Percentiles rank a stretch among this genome's conserved stretches.
Conservation (phyloP, 495 filamentous ascomycete genomes). For the Patellaria atrata region DNA sequence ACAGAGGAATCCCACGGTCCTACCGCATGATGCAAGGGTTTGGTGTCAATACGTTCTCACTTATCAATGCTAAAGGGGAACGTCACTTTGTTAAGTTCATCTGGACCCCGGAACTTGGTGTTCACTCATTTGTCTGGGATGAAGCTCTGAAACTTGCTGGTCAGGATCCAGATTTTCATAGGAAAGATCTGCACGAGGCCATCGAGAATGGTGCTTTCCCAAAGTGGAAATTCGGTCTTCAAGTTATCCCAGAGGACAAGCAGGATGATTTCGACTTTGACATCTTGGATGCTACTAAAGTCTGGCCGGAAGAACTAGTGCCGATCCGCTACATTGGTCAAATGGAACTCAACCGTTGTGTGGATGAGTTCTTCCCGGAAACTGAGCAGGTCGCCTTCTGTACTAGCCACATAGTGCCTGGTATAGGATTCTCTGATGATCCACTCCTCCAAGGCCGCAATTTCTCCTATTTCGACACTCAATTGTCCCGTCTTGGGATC, state of each 20-base stretch:
- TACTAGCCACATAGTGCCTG: conserved; percentile 72
- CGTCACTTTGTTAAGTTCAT: conserved; percentile 73
- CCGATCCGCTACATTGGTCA: conserved; percentile 71
- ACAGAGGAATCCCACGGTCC: conserved; percentile 65
- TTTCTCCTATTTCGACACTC: conserved; percentile 81
- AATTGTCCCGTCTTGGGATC: conserved; percentile 62
- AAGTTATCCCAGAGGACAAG: conserved; percentile 54
- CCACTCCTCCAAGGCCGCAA: conserved; percentile 72
- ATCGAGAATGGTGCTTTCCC: conserved; percentile 60
- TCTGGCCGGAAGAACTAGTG: conserved; percentile 76
- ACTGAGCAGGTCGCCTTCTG: conserved; percentile 79
- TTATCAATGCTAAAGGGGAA: conserved; percentile 57
- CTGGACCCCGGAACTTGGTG: conserved; percentile 62
- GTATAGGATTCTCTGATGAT: conserved; percentile 78
- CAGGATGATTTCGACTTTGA: conserved; percentile 81
- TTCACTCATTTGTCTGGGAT: conserved; percentile 79
- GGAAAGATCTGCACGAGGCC: conserved; percentile 69
- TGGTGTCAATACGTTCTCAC: conserved; percentile 70
- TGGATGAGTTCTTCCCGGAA: conserved; percentile 78
- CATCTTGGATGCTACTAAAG: conserved; percentile 80
- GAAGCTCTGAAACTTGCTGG: conserved; percentile 71
- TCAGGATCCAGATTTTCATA: conserved; percentile 79
- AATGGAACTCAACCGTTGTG: conserved; percentile 66
- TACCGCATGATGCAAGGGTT: conserved; percentile 88
- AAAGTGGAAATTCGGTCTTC: conserved; percentile 75